Conservation (phyloP, 176 grass and related monocot genomes). For the Bolboschoenus planiculmis region DNA sequence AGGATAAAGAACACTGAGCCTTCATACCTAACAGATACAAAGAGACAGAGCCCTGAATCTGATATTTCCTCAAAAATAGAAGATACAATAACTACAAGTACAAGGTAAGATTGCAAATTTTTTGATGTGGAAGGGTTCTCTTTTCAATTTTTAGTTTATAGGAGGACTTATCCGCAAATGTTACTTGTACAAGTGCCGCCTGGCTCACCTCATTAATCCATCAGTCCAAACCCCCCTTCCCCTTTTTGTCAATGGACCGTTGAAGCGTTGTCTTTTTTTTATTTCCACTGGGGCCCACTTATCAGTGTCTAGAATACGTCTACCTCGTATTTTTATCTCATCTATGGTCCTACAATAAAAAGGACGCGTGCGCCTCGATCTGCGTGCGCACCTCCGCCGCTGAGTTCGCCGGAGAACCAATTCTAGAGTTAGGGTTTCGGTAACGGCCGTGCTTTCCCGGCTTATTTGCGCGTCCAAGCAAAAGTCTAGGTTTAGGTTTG, state of each 20-base stretch:
- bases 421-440: slow-evolving; percentile 19
- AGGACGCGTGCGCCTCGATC: neutral
- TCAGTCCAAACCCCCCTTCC: too few species aligned
- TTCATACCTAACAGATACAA: neutral
- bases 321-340: neutral
- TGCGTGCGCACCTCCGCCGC: slow-evolving; percentile 10
- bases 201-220: neutral
- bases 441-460: neutral
- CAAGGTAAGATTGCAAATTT: neutral
- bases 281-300: neutral
- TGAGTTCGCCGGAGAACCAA: slow-evolving; percentile 10
- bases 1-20: neutral
- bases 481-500: neutral
- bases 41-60: neutral
- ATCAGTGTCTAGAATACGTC: neutral
- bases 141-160: neutral
- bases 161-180: neutral
- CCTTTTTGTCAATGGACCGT: neutral
- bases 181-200: neutral
- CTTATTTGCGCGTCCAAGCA: neutral
- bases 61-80: too few species aligned
- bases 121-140: neutral
- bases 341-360: neutral
- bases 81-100: too few species aligned
- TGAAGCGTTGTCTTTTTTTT: neutral